These are phyloP conservation scores for Neolentinus lepideus DNA, from an alignment of 1,284 basidiomycete species.

Conservation along the genomic window DNA sequence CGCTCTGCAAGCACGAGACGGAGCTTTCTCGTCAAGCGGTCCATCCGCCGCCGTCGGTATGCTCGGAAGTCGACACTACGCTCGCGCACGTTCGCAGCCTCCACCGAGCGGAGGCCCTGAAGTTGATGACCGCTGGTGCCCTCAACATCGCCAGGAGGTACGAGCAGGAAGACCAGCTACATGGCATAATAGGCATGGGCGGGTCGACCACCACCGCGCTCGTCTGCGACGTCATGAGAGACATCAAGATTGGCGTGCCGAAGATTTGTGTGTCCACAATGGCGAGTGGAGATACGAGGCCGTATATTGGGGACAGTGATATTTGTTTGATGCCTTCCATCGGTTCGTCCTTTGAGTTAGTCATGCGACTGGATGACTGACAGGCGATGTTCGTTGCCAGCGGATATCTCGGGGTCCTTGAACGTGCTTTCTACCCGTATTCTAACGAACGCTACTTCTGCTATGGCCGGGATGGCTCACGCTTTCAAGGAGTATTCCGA, in stretches of 20 bases:
- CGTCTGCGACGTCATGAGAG: not conserved
- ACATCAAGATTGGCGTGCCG: not conserved
- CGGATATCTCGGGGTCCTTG: not conserved
- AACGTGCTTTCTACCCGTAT: not conserved
- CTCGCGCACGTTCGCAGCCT: not conserved
- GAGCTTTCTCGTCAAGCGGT: not conserved
- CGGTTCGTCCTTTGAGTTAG: not conserved
- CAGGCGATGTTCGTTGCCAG: not conserved
- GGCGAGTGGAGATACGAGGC: not conserved
- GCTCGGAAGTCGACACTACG: not conserved
- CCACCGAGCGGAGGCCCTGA: not conserved
- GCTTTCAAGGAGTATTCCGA: not conserved
- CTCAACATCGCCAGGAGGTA: not conserved
- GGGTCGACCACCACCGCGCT: not conserved
- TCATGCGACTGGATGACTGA: not conserved
- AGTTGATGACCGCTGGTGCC: not conserved
- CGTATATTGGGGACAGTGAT: conserved; percentile 1
- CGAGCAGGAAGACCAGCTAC: not conserved
- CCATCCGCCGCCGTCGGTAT: not conserved
- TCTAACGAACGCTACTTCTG: not conserved
- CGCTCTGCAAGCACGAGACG: not conserved
- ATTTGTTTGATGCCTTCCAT: conserved; percentile 2
- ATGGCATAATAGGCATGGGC: not conserved
- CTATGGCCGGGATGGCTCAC: conserved; percentile 3
- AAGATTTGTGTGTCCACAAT: not conserved